Conservation (phyloP, 1,284 basidiomycete species). For the Leccinum subrobustum region DNA sequence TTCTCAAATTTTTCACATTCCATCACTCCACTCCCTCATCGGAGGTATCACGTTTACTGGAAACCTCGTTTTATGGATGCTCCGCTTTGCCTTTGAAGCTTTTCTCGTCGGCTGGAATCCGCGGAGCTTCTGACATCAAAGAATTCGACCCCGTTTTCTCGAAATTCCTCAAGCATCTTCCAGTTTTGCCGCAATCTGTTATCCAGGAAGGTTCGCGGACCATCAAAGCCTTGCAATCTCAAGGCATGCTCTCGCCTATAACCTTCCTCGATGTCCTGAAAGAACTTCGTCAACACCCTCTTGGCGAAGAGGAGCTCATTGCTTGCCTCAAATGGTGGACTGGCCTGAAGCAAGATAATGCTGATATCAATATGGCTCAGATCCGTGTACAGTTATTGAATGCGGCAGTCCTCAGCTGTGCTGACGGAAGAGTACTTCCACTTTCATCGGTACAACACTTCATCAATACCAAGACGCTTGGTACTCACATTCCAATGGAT, state of each 20-base stretch:
- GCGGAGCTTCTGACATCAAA: constrained; percentile 70
- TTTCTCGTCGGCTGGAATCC: constrained; percentile 80
- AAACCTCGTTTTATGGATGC: constrained; percentile 82
- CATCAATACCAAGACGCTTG: constrained; percentile 68
- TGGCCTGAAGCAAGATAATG: constrained; percentile 52
- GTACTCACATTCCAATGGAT: constrained; percentile 70
- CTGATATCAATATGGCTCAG: constrained; percentile 38
- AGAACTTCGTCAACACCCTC: constrained; percentile 74
- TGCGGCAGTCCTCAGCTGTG: constrained; percentile 60
- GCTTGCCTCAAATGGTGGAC: constrained; percentile 93
- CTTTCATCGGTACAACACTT: constrained; percentile 73
- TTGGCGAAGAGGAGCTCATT: constrained; percentile 74
- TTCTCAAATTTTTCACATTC: constrained; percentile 89
- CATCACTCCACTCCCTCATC: constrained; percentile 83
- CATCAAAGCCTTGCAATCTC: constrained; percentile 63
- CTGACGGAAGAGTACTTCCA: constrained; percentile 54
- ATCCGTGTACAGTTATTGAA: constrained; percentile 66
- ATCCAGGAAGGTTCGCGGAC: constrained; percentile 64
- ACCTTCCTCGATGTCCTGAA: constrained; percentile 84
- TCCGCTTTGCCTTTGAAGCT: constrained; percentile 59
- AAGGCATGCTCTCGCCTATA: constrained; percentile 79
- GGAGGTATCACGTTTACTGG: constrained; percentile 78
- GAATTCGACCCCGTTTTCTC: constrained; percentile 76
- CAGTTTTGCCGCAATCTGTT: constrained; percentile 72
- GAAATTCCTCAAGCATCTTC: constrained; percentile 79